Base-by-base conservation (phyloP, 345 rosid genomes). In the Gossypium australe region DNA sequence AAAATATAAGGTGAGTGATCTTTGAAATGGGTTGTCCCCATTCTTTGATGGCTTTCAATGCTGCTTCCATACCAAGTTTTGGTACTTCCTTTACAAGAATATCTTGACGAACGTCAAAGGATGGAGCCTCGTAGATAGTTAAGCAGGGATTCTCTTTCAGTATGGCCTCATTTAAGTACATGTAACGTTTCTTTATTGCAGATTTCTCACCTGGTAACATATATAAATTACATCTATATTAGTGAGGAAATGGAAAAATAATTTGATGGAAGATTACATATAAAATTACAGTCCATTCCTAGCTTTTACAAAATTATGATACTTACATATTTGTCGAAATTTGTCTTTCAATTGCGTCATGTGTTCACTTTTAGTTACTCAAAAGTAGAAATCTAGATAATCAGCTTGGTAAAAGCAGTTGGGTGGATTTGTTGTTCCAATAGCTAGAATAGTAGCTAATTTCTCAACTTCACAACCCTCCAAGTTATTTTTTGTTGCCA, bases 291-390 rank as follows among this genome's bases (percentile, higher is more conserved):
- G 1, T 4, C 38, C 38, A 34, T 34, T 4, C 38, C 38, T 34
- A 34, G 38, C 38, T 34, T 34, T 34, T 4, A 34, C 38, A 34
- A 34, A 34, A 34, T 5, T 34, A 3, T 25, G 11, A 61, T 61
- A 81, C 92, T 6, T 85, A 89, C 92, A 89, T 86, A 88, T 88
- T 80, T 89, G 89, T 84, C 85, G 47, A 85, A 89, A 89, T 74
- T 89, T 89, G 70, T 84, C 85, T 64, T 89, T 89, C 18, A 89
- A 87, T 45, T 88, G 87, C 4, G 7, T 57, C 63, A 58, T 58
- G 63, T 58, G 63, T 34, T 22, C 34, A 12, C 34, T 24, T 24
- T 24, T 24, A 11, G 9, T 58, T 2, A 58, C 63, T 24, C 11
- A 3, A 18, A 58, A 58, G 17, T 58, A 22, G 34, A 58, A 24